A percentile compares a stretch with the other conserved stretches of the same genome.
Evolutionary conservation across 306 rosid genomes (phyloP).

Genomic region (Acacia crassicarpa): DNA sequence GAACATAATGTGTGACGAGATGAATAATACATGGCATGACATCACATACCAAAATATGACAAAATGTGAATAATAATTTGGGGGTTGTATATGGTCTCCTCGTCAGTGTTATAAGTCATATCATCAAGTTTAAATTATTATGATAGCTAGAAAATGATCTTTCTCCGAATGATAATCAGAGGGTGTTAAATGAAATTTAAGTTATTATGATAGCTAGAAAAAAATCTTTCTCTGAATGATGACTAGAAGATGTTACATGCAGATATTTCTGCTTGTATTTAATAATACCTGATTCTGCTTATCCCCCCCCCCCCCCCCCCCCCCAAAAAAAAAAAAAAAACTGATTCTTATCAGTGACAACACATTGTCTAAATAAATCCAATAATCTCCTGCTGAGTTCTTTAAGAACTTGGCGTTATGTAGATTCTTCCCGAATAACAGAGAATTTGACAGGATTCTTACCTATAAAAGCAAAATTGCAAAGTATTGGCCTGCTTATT

Average conservation of each 20-base stretch:
- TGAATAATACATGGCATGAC: not conserved
- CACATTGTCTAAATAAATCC: not conserved
- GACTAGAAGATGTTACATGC: not conserved
- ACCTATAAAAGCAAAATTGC: not conserved
- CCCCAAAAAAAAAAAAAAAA: too few relatives aligned
- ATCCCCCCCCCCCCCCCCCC: too few relatives aligned
- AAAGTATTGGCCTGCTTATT: not conserved
- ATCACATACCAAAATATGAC: not conserved
- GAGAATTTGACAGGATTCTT: not conserved
- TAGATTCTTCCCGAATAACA: not conserved
- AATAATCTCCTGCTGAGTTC: not conserved
- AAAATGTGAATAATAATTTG: not conserved
- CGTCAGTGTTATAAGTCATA: not conserved
- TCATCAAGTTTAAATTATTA: not conserved
- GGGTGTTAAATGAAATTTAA: not conserved
- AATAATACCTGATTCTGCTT: not conserved
- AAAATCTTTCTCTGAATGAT: not conserved
- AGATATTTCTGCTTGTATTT: not conserved
- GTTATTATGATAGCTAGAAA: not conserved
- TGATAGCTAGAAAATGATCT: not conserved
- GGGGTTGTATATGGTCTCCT: not conserved
- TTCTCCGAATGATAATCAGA: not conserved
- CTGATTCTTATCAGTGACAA: not conserved
- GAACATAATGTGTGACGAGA: not conserved
- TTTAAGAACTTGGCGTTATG: not conserved